These are phyloP conservation scores for Trichosporon sp. DNA, from an alignment of 1,284 basidiomycete species.

Conservation along the genomic window DNA sequence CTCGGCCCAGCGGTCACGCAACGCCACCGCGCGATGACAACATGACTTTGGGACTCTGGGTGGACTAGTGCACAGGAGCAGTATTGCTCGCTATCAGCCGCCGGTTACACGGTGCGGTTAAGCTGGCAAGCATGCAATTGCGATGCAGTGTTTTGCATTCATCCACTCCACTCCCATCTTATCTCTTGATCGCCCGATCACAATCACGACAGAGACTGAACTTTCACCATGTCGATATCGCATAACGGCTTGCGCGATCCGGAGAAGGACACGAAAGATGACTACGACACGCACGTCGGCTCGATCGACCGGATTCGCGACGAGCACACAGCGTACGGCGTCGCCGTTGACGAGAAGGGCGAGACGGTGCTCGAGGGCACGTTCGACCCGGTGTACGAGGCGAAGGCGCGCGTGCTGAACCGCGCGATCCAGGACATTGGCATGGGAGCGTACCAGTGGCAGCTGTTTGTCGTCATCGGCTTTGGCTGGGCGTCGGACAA, in stretches of 20 bases:
- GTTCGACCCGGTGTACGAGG: constrained; percentile 48
- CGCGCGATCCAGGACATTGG: constrained; percentile 59
- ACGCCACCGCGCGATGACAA: constrained; percentile 4
- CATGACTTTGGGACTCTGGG: not conserved
- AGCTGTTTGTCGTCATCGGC: constrained; percentile 60
- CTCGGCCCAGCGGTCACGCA: constrained; percentile 7
- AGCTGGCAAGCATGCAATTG: not conserved
- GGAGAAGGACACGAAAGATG: constrained; percentile 10
- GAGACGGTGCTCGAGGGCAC: constrained; percentile 27
- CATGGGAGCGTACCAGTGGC: constrained; percentile 67
- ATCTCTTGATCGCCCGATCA: not conserved
- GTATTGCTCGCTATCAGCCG: no score
- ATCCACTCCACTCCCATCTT: not conserved
- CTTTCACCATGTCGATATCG: not conserved
- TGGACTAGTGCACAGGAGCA: no score
- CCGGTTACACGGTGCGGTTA: no score
- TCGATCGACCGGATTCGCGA: not conserved
- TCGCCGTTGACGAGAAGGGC: constrained; percentile 21
- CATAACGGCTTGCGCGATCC: not conserved
- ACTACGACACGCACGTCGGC: not conserved
- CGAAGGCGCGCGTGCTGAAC: constrained; percentile 50
- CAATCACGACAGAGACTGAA: not conserved
- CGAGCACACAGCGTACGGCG: not conserved
- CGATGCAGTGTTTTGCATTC: not conserved
- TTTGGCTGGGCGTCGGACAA: constrained; percentile 55